These are phyloP conservation scores for Xylariaceae sp. DNA, from an alignment of 2,329 filamentous ascomycete species.

Conservation along the genomic window DNA sequence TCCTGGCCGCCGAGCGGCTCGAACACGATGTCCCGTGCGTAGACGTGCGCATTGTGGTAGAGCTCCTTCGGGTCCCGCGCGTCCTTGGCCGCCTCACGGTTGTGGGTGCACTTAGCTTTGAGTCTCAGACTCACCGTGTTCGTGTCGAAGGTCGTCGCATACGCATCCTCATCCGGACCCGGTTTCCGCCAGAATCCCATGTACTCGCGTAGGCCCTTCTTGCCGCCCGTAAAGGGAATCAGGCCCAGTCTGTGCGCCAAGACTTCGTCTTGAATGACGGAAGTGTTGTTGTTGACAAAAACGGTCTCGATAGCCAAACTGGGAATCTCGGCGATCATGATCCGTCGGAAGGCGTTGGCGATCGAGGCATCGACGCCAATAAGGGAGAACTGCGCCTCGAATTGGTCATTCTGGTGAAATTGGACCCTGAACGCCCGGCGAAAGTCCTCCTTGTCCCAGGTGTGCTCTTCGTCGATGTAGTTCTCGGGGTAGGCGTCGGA, in stretches of 20 bases:
- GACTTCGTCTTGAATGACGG: conserved; percentile 96
- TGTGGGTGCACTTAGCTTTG: conserved; percentile 73
- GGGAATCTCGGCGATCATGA: conserved; percentile 89
- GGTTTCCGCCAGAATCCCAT: conserved; percentile 78
- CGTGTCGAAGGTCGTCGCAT: conserved; percentile 62
- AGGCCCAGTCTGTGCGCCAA: conserved; percentile 85
- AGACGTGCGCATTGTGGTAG: conserved; percentile 80
- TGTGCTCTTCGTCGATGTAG: conserved; percentile 80
- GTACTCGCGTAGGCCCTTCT: conserved; percentile 68
- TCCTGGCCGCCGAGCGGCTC: conserved; percentile 67
- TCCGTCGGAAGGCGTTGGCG: conserved; percentile 95
- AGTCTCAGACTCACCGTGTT: conserved; percentile 82
- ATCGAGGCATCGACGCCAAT: conserved; percentile 87
- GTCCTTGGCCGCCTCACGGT: conserved; percentile 61
- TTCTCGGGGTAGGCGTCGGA: conserved; percentile 91
- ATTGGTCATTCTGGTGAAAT: conserved; percentile 76
- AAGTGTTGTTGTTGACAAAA: conserved; percentile 94
- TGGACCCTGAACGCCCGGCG: conserved; percentile 62
- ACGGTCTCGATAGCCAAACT: conserved; percentile 91
- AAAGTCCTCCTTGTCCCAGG: conserved; percentile 73
- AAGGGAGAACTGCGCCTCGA: conserved; percentile 82
- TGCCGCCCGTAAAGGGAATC: conserved; percentile 77
- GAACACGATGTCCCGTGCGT: conserved; percentile 73
- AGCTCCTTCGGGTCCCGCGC: conserved; percentile 78
- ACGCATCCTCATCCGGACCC: conserved; percentile 53